Percentiles rank a stretch among this genome's conserved stretches.
Evolutionary conservation across 805 yeast genomes (phyloP).

Genomic region (Jamesozyma piceae): DNA sequence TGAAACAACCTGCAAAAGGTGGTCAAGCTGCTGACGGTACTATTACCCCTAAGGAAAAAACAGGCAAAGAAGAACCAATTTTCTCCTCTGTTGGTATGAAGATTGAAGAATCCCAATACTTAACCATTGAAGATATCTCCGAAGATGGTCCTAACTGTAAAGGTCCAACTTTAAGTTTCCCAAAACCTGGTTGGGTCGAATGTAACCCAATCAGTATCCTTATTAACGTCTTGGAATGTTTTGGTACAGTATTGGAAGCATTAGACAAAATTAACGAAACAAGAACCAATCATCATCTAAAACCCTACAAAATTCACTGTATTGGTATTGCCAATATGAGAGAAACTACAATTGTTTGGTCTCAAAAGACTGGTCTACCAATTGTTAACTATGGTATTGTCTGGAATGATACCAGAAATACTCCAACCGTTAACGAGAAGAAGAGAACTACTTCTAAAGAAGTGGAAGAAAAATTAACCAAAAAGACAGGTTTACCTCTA

Average conservation of each 20-base stretch:
- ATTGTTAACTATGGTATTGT: conserved; percentile 77
- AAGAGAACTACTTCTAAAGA: conserved; percentile 45
- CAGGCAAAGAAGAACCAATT: conserved; percentile 34
- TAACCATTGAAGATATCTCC: conserved; percentile 50
- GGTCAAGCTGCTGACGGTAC: conserved; percentile 6
- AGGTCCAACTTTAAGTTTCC: conserved; percentile 67
- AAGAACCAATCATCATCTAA: conserved; percentile 32
- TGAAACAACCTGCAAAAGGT: conserved; percentile 11
- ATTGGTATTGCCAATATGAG: conserved; percentile 94
- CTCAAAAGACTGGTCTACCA: conserved; percentile 71
- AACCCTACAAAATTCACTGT: conserved; percentile 55
- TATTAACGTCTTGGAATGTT: conserved; percentile 64
- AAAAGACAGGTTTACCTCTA: conserved; percentile 74
- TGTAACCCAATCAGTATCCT: conserved; percentile 79
- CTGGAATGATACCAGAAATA: conserved; percentile 91
- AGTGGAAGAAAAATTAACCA: conserved; percentile 47
- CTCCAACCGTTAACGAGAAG: conserved; percentile 57
- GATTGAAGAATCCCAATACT: conserved; percentile 46
- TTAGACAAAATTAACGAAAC: conserved; percentile 50
- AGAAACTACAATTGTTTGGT: conserved; percentile 89
- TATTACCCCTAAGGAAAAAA: background rate
- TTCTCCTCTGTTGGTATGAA: conserved; percentile 71
- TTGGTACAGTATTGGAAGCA: conserved; percentile 53
- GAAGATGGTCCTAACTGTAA: conserved; percentile 13
- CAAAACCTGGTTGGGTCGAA: conserved; percentile 89